Evolutionary conservation across 805 yeast species (phyloP).

Genomic region (Brettanomyces bruxellensis): DNA sequence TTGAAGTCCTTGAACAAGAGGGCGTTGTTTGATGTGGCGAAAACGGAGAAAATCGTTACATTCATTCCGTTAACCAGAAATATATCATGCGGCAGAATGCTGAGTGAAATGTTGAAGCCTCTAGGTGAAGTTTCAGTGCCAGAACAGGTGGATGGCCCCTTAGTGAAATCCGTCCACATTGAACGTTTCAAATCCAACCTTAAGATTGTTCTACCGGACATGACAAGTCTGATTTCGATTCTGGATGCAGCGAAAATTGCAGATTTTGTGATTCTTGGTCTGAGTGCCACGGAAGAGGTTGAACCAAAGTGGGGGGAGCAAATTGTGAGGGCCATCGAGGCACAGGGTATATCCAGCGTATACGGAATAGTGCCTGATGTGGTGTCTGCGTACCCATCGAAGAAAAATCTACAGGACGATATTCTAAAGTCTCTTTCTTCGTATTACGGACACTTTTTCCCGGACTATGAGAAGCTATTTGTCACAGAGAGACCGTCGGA

Average conservation of each 20-base stretch:
- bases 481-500: conserved; percentile 63
- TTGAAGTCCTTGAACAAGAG: conserved; percentile 47
- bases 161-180: conserved; percentile 44
- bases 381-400: conserved; percentile 48
- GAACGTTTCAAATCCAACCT: conserved; percentile 67
- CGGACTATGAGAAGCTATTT: conserved; percentile 70
- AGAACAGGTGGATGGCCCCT: conserved; percentile 5
- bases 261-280: conserved; percentile 83
- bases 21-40: conserved; percentile 54
- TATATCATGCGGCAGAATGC: conserved; percentile 45
- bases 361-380: conserved; percentile 74
- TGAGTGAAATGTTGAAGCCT: conserved; percentile 35
- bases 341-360: conserved; percentile 85
- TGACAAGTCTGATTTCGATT: conserved; percentile 53
- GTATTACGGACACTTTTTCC: conserved; percentile 67
- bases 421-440: conserved; percentile 54
- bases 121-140: conserved; percentile 28
- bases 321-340: conserved; percentile 74
- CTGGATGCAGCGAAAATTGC: conserved; percentile 84
- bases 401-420: conserved; percentile 69
- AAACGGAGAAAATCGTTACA: conserved; percentile 78
- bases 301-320: conserved; percentile 78
- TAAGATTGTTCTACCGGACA: conserved; percentile 67
- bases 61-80: conserved; percentile 74
- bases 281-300: conserved; percentile 81